Evolutionary conservation across 2,329 filamentous ascomycete genomes (phyloP).

Genomic region (Scedosporium minutisporum): DNA sequence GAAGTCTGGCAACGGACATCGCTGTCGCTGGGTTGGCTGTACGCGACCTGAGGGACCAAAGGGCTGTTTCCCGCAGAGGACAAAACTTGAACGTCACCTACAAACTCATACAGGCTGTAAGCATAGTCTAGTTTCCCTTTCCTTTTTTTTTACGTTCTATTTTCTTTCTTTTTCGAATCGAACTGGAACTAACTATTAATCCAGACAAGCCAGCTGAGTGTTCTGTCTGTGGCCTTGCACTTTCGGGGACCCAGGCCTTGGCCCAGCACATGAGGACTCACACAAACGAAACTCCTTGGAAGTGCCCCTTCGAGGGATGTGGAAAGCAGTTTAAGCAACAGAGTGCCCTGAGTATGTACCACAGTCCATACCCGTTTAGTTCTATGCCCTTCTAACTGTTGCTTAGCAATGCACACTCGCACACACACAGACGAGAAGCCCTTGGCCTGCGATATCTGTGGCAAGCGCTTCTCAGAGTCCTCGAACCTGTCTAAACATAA

Average conservation of each 20-base stretch:
- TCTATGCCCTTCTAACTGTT: slow-evolving; percentile 1
- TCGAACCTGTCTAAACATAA: slow-evolving; percentile 59
- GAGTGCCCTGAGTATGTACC: slow-evolving; percentile 50
- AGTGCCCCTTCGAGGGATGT: slow-evolving; percentile 41
- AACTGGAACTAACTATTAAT: slow-evolving; percentile 13
- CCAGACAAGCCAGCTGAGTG: slow-evolving; percentile 52
- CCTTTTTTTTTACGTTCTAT: not conserved
- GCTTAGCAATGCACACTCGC: slow-evolving; percentile 54
- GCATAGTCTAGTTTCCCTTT: slow-evolving; percentile 16
- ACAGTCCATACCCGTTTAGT: not conserved
- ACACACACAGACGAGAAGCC: slow-evolving; percentile 59
- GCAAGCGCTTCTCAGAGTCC: slow-evolving; percentile 52
- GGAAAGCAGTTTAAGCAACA: slow-evolving; percentile 55
- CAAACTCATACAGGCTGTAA: slow-evolving; percentile 56
- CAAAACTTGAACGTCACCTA: slow-evolving; percentile 56
- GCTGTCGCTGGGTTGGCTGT: slow-evolving; percentile 49
- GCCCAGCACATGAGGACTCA: slow-evolving; percentile 60
- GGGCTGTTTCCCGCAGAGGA: slow-evolving; percentile 46
- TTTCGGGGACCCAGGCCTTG: slow-evolving; percentile 59
- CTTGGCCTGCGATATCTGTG: slow-evolving; percentile 47
- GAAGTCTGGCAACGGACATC: slow-evolving; percentile 20
- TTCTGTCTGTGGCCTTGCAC: slow-evolving; percentile 41
- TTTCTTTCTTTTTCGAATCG: slow-evolving; percentile 11
- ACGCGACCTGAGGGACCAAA: slow-evolving; percentile 12
- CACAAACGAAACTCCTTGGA: slow-evolving; percentile 54